Percentiles rank a stretch among this genome's conserved stretches.
Conservation (phyloP, 352 stramenopile genomes). For the Pythium myriotylum region DNA sequence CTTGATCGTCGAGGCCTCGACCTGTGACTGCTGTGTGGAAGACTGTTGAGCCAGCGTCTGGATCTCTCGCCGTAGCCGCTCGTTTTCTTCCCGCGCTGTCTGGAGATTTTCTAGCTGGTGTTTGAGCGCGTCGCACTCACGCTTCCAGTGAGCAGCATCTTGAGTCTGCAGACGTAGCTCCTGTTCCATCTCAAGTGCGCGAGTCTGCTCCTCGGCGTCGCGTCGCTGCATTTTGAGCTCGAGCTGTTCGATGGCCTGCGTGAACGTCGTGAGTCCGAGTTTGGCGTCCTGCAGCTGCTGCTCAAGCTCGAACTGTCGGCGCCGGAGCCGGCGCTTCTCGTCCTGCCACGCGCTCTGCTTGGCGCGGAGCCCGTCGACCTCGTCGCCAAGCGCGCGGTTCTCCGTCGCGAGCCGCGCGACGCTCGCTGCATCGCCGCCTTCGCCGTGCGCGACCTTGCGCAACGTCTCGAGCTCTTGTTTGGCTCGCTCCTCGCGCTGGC, state of each 20-base stretch:
- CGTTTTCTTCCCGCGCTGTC: conserved; percentile 9
- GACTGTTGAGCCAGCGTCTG: conserved; percentile 36
- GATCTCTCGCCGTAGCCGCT: conserved; percentile 16
- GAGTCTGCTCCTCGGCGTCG: conserved; percentile 60
- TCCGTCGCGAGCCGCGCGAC: conserved; percentile 54
- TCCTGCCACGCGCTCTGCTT: conserved; percentile 47
- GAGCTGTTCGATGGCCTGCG: conserved; percentile 72
- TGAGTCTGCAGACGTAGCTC: conserved; percentile 43
- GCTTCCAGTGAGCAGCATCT: conserved; percentile 34
- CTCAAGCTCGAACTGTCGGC: conserved; percentile 53
- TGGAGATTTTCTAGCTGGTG: conserved; percentile 8
- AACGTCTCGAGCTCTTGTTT: conserved; percentile 69
- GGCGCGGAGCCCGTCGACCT: conserved; percentile 48
- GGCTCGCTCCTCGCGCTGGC: conserved; percentile 68
- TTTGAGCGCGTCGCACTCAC: conserved; percentile 32
- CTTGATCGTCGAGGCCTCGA: conserved; percentile 2
- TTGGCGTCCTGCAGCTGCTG: conserved; percentile 60
- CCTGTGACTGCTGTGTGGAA: conserved; percentile 33
- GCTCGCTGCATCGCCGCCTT: conserved; percentile 14
- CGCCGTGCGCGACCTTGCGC: conserved; percentile 27
- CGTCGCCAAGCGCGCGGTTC: conserved; percentile 59
- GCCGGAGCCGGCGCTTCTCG: conserved; percentile 46
- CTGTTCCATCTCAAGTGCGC: conserved; percentile 56
- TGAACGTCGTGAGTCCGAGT: conserved; percentile 58
- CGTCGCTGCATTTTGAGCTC: conserved; percentile 81